Conservation (phyloP, 345 rosid genomes). For the Boechera stricta region DNA sequence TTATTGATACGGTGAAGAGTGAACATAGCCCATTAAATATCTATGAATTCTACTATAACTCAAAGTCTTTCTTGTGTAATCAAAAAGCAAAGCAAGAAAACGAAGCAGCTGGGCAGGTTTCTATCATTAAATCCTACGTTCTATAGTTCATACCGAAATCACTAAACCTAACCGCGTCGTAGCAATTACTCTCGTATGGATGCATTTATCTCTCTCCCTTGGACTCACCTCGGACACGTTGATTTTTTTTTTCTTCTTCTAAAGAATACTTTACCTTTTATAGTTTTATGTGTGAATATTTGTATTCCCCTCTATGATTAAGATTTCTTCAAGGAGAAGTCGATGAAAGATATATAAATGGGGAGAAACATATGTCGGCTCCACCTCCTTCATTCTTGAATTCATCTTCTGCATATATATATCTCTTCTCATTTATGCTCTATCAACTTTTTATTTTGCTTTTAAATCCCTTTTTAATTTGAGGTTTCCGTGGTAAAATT, state of each 20-base stretch:
- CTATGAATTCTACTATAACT: neutral
- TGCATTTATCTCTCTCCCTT: slow-evolving; percentile 1
- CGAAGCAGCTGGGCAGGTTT: neutral
- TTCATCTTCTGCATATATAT: too few species aligned
- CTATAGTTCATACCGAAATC: neutral
- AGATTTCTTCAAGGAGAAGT: neutral
- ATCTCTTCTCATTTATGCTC: too few species aligned
- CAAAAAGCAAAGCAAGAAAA: neutral
- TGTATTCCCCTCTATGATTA: neutral
- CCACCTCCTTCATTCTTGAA: too few species aligned
- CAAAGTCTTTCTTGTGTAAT: neutral
- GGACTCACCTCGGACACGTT: neutral
- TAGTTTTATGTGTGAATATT: neutral
- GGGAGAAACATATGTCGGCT: too few species aligned
- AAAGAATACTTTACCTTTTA: neutral
- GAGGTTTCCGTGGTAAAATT: too few species aligned
- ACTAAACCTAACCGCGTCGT: neutral
- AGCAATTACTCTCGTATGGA: slow-evolving; percentile 9
- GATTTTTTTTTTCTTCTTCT: neutral
- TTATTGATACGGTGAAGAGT: neutral
- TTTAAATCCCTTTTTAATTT: too few species aligned
- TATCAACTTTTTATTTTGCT: too few species aligned
- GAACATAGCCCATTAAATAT: neutral
- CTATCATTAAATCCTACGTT: neutral
- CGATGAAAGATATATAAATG: too few species aligned